A percentile compares a stretch with the other conserved stretches of the same genome.
These are phyloP conservation scores for Mortierella sp. DNA, from an alignment of 371 early-diverging fungal species.

Conservation along the genomic window DNA sequence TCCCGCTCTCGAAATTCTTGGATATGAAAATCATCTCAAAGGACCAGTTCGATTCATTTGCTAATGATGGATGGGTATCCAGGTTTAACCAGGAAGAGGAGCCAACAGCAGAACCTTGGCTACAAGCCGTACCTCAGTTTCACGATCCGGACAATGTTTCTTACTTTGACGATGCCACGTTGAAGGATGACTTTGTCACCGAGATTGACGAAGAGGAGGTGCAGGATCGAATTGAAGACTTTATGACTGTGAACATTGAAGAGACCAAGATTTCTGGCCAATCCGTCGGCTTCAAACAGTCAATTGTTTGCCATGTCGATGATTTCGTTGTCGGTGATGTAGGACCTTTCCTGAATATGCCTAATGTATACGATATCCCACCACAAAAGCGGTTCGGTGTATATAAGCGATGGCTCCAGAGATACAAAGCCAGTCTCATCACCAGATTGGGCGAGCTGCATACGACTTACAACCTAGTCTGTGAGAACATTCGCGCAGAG, in stretches of 20 bases:
- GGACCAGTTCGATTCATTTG: conserved; percentile 60
- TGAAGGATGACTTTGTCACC: conserved; percentile 60
- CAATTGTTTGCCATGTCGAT: conserved; percentile 34
- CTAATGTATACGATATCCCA: conserved; percentile 70
- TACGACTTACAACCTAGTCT: conserved; percentile 56
- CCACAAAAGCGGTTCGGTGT: conserved; percentile 64
- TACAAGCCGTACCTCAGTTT: conserved; percentile 16
- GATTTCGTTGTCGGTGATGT: conserved; percentile 31
- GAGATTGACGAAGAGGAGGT: conserved; percentile 70
- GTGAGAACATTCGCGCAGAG: conserved; percentile 59
- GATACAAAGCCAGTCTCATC: conserved; percentile 51
- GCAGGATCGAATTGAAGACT: conserved; percentile 61
- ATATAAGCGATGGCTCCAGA: conserved; percentile 68
- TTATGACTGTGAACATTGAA: conserved; percentile 59
- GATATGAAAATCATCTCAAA: conserved; percentile 55
- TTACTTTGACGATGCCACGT: conserved; percentile 38
- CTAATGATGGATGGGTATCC: conserved; percentile 55
- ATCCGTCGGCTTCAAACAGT: conserved; percentile 56
- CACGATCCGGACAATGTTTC: conserved; percentile 28
- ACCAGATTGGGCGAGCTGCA: conserved; percentile 53
- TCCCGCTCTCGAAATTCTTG: conserved; percentile 58
- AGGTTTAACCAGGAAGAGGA: conserved; percentile 26
- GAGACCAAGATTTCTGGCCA: conserved; percentile 34
- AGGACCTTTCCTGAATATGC: conserved; percentile 9
- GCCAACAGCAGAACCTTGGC: conserved; percentile 36